phyloP scores from a whole-genome alignment of 148 eudicot genomes.

The Nyssa sinensis region DNA sequence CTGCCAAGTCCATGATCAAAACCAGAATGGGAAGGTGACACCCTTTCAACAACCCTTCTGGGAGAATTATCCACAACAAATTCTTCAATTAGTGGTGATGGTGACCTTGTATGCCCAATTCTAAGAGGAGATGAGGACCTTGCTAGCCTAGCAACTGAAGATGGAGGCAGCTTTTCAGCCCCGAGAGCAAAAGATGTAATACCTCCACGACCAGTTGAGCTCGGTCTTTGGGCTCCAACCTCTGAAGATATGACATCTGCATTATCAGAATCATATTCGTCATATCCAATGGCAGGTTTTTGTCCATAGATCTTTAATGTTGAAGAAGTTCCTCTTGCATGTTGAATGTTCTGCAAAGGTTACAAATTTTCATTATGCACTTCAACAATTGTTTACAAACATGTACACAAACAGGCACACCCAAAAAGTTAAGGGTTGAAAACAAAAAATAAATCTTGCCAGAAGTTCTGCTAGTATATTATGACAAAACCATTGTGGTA shows the following conservation, averaged over 20 bases:
- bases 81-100: constrained; percentile 61
- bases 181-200: constrained; percentile 39
- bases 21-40: constrained; percentile 43
- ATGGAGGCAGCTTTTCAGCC: constrained; percentile 40
- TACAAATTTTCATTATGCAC: background rate
- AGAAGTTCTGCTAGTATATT: background rate
- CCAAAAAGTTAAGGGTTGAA: background rate
- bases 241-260: constrained; percentile 36
- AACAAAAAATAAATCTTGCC: constrained; percentile 5
- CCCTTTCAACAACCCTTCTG: constrained; percentile 39
- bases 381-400: background rate
- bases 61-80: constrained; percentile 45
- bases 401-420: background rate
- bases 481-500: background rate
- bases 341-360: constrained; percentile 40
- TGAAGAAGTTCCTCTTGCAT: constrained; percentile 39
- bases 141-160: constrained; percentile 27
- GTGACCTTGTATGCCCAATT: constrained; percentile 42
- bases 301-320: constrained; percentile 30
- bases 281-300: constrained; percentile 39
- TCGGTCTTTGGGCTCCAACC: constrained; percentile 37
- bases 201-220: constrained; percentile 45
- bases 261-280: constrained; percentile 53
- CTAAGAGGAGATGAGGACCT: constrained; percentile 34
- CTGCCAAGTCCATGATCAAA: constrained; percentile 39